Conservation (phyloP, 345 rosid species). For the Iberis pinnata region DNA sequence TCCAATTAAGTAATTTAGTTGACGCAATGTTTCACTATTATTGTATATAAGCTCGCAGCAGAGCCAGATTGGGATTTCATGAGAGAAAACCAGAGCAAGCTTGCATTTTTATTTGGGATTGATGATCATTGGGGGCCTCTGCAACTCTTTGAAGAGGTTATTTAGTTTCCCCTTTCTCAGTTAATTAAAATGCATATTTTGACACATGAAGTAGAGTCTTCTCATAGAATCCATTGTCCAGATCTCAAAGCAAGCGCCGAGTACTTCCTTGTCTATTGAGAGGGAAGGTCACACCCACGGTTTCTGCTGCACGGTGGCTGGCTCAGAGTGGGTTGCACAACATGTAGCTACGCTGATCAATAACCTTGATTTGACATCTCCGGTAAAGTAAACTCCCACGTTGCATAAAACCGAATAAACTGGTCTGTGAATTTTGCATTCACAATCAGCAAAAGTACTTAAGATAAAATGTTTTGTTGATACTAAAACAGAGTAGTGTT, state of each 20-base stretch:
- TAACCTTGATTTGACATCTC: constrained; percentile 22
- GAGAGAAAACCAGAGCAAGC: constrained; percentile 47
- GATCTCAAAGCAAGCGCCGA: constrained; percentile 57
- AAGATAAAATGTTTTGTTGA: neutral
- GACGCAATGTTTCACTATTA: neutral
- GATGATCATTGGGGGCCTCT: constrained; percentile 91
- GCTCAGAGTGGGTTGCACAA: constrained; percentile 69
- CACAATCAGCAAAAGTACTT: constrained; percentile 1
- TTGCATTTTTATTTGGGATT: constrained; percentile 60
- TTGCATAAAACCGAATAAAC: neutral
- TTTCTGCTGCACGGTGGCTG: constrained; percentile 72
- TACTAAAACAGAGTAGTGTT: constrained; percentile 9
- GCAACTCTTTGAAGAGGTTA: constrained; percentile 68
- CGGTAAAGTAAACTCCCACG: neutral
- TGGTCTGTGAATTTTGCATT: constrained; percentile 13
- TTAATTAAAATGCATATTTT: neutral
- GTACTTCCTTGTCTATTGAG: constrained; percentile 50
- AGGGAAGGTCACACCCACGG: constrained; percentile 71
- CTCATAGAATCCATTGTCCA: constrained; percentile 24
- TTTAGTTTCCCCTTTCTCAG: neutral
- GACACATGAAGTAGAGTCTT: neutral
- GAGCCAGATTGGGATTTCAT: constrained; percentile 70
- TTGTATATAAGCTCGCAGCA: constrained; percentile 48
- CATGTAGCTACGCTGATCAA: constrained; percentile 52
- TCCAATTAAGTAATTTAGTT: neutral